Conservation (phyloP, 2,329 filamentous ascomycete genomes). For the Cladosporium halotolerans region DNA sequence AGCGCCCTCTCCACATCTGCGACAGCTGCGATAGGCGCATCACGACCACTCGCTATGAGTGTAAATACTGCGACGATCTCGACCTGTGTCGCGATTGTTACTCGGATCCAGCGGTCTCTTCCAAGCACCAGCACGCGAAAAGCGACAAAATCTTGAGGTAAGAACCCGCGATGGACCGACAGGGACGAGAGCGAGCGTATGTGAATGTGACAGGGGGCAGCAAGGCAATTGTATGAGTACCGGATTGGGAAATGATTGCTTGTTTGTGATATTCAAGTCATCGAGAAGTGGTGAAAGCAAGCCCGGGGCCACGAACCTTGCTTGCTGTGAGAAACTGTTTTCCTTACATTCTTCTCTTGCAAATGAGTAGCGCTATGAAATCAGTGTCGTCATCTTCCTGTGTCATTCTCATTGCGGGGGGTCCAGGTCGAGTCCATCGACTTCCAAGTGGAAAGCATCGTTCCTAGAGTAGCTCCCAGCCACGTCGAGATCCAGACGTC, state of each 20-base stretch:
- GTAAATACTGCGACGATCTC: not conserved
- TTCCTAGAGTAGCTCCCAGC: conserved; percentile 79
- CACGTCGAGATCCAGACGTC: conserved; percentile 74
- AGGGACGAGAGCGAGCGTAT: too few species aligned
- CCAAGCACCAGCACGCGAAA: not conserved
- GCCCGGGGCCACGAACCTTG: too few species aligned
- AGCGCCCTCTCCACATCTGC: not conserved
- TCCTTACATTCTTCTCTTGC: too few species aligned
- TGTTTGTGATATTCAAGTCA: too few species aligned
- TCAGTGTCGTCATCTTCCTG: too few species aligned
- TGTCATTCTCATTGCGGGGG: conserved; percentile 44
- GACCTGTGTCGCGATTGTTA: not conserved
- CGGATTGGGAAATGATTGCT: too few species aligned
- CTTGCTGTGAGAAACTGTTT: too few species aligned
- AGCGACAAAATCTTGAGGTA: not conserved
- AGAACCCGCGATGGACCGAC: not conserved
- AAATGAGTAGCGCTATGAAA: too few species aligned
- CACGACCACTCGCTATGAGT: not conserved
- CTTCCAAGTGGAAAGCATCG: conserved; percentile 55
- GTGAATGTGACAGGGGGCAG: too few species aligned
- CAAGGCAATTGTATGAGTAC: too few species aligned
- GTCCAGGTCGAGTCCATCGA: conserved; percentile 54
- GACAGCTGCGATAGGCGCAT: not conserved
- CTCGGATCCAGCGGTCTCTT: not conserved
- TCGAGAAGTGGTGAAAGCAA: too few species aligned